Base-by-base conservation (phyloP, 192 early-diverging fungal genomes). In the Coemansia nantahalensis region DNA sequence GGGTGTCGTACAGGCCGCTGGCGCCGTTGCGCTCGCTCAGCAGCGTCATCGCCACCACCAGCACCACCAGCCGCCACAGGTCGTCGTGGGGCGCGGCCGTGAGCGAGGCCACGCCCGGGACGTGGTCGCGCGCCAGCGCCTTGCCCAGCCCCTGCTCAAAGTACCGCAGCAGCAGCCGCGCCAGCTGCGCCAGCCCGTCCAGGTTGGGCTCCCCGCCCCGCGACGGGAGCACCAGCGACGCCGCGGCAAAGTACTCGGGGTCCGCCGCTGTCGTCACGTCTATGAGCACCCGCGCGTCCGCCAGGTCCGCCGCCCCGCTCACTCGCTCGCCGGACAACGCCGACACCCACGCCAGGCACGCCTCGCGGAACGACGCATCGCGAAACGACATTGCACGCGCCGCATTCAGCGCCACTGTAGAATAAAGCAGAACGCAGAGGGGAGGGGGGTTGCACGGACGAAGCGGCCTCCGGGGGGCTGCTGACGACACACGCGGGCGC, bases 191-290 rank as follows among this genome's bases (percentile, higher is more conserved):
- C 9, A 75, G 36, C 4, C 59, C 71, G 26, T 74, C 70, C 4
- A 74, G 43, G 35, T 74, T 74, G 35, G 62, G 59, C 39, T 65
- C 56, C 6, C 55, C 59, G 6, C 23, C 37, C 0, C 17, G 46
- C 16, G 55, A 54, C 12, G 64, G 36, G 14, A 75, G 55, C 39
- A 67, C 71, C n/a, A 75, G 51, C 16, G 71, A 75, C 1, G 71
- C 71, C 5, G 71, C 37, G 21, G 55, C 51, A 59, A 75, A 75
- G 48, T 67, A 67, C 5, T 75, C 71, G 4, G 71, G 71, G 59
- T 75, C 71, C 2, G 71, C 50, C 22, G 51, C 42, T 1, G 60
- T 75, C 8, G 62, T 65, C 5, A 67, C 16, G 34, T 63, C 55
- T 30, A 75, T 59, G 17, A 75, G 45, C 41, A 67, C 53, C 6